A percentile compares a stretch with the other conserved stretches of the same genome.
These are phyloP conservation scores for Monosporascus sp. DNA, from an alignment of 2,329 filamentous ascomycete genomes.

Conservation along the genomic window DNA sequence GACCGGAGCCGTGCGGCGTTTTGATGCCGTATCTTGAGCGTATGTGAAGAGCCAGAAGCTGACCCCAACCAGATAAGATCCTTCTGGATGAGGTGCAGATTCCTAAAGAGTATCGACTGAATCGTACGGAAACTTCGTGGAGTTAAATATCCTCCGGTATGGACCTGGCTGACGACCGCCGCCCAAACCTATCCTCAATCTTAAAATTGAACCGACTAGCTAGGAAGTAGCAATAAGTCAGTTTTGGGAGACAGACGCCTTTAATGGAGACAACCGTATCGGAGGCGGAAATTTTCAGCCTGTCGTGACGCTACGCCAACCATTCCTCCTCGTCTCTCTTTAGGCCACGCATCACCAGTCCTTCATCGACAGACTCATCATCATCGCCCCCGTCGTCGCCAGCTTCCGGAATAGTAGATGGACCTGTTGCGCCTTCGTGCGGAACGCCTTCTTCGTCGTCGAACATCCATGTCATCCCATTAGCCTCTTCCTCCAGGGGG, in stretches of 20 bases:
- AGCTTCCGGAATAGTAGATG: constrained; percentile 42
- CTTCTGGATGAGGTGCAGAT: no score
- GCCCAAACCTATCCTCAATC: no score
- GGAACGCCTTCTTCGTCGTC: constrained; percentile 43
- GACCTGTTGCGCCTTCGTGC: constrained; percentile 13
- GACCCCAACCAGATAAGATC: no score
- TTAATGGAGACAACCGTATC: background rate
- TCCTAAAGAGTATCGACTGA: no score
- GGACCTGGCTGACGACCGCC: no score
- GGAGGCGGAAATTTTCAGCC: background rate
- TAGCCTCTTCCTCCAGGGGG: constrained; percentile 88
- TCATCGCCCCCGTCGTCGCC: constrained; percentile 35
- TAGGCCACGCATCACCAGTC: constrained; percentile 51
- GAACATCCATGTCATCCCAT: constrained; percentile 90
- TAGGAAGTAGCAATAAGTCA: no score
- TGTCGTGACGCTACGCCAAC: constrained; percentile 42
- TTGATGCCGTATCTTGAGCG: no score
- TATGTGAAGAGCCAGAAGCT: no score
- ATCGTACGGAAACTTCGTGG: no score
- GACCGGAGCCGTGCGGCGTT: no score
- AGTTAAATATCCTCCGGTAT: no score
- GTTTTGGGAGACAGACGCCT: background rate
- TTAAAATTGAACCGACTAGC: no score
- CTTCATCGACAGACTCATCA: constrained; percentile 53
- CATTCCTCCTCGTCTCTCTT: constrained; percentile 57